A percentile compares a stretch with the other conserved stretches of the same genome.
Conservation (phyloP, 768 basidiomycete species). For the Rhodocollybia butyracea region DNA sequence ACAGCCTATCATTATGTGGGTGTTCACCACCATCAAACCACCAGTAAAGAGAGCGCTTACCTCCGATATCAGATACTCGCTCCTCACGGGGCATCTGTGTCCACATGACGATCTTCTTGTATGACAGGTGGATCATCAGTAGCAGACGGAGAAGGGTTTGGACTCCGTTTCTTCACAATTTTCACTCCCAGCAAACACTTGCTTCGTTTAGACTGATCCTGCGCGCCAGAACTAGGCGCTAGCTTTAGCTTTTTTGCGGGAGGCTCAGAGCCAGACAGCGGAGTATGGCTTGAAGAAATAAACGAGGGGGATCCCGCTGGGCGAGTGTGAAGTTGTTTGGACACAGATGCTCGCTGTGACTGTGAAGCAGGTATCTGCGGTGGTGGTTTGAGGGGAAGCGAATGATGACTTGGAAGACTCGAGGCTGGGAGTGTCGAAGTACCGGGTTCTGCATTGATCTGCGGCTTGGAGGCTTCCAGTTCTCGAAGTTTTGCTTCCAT, state of each 20-base stretch:
- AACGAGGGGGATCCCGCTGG: neutral
- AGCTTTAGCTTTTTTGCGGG: neutral
- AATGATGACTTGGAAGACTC: slow-evolving; percentile 3
- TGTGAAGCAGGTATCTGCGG: neutral
- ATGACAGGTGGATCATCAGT: neutral
- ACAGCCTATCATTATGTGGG: too few relatives aligned
- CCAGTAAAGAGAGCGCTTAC: neutral
- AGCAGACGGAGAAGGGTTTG: neutral
- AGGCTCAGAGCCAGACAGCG: neutral
- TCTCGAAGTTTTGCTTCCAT: slow-evolving; percentile 94
- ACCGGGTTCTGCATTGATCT: neutral
- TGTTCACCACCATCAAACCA: too few relatives aligned
- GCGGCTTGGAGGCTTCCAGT: slow-evolving; percentile 50
- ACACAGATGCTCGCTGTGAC: neutral
- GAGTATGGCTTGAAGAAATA: neutral
- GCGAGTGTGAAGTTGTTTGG: neutral
- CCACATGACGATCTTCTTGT: too few relatives aligned
- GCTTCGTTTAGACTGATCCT: neutral
- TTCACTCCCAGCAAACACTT: slow-evolving; percentile 3
- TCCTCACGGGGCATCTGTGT: too few relatives aligned
- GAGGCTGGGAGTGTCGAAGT: slow-evolving; percentile 7
- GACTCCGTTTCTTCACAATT: slow-evolving; percentile 3
- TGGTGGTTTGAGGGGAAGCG: slow-evolving; percentile 9
- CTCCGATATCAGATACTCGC: too few relatives aligned
- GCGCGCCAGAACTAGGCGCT: neutral